phyloP scores from a whole-genome alignment of 495 filamentous ascomycete genomes.

The Aspergillus mulundensis region DNA sequence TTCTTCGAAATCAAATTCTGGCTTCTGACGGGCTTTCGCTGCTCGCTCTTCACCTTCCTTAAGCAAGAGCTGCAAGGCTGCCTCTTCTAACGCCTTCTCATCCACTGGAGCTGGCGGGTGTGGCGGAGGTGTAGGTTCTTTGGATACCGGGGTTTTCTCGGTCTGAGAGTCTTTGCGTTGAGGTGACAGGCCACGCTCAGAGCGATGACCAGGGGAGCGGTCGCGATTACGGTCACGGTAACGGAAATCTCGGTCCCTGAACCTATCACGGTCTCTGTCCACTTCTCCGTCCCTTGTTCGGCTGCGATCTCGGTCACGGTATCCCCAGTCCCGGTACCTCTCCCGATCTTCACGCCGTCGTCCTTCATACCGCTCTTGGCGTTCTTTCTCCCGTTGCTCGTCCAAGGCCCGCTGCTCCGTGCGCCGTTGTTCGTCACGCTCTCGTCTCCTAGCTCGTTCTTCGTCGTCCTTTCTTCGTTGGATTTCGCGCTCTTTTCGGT shows the following conservation, averaged over 20 bases:
- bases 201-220: slow-evolving; percentile 34
- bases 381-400: slow-evolving; percentile 51
- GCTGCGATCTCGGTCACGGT: slow-evolving; percentile 29
- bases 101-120: slow-evolving; percentile 37
- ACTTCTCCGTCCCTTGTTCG: slow-evolving; percentile 27
- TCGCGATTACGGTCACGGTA: slow-evolving; percentile 40
- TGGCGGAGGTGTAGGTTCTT: slow-evolving; percentile 35
- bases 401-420: slow-evolving; percentile 48
- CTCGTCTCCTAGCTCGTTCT: slow-evolving; percentile 45
- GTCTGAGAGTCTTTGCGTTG: slow-evolving; percentile 34
- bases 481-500: slow-evolving; percentile 60
- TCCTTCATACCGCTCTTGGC: slow-evolving; percentile 50
- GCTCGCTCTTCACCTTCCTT: slow-evolving; percentile 59
- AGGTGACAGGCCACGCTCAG: slow-evolving; percentile 37
- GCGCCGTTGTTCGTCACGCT: slow-evolving; percentile 52
- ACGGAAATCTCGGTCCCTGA: slow-evolving; percentile 35
- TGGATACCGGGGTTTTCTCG: slow-evolving; percentile 37
- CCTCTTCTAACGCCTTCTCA: slow-evolving; percentile 55
- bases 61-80: slow-evolving; percentile 51
- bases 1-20: slow-evolving; percentile 55
- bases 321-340: slow-evolving; percentile 33
- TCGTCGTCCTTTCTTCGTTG: slow-evolving; percentile 58
- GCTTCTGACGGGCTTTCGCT: slow-evolving; percentile 55
- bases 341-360: slow-evolving; percentile 43
- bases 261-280: slow-evolving; percentile 41